Percentiles rank a stretch among this genome's conserved stretches.
These are phyloP conservation scores for Bruguiera sexangula DNA, from an alignment of 345 rosid genomes.

Conservation along the genomic window DNA sequence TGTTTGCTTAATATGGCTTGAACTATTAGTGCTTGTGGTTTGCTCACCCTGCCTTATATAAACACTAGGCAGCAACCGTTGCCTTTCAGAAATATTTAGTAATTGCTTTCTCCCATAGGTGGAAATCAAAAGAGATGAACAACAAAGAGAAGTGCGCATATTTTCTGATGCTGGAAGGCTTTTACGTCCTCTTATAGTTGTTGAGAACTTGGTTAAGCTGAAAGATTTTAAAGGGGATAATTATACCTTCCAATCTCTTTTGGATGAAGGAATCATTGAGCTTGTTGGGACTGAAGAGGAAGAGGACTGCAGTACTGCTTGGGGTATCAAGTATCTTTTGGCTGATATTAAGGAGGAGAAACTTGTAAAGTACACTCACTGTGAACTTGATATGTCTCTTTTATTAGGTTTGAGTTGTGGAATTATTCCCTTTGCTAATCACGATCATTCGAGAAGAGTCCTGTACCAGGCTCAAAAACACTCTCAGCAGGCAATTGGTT, in stretches of 20 bases:
- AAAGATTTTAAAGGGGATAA: slow-evolving; percentile 45
- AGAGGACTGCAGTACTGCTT: slow-evolving; percentile 75
- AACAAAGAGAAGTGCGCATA: slow-evolving; percentile 66
- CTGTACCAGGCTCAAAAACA: slow-evolving; percentile 90
- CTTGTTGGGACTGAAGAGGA: slow-evolving; percentile 84
- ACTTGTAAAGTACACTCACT: slow-evolving; percentile 54
- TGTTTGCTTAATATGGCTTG: no score
- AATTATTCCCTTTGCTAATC: slow-evolving; percentile 83
- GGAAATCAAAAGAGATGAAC: slow-evolving; percentile 73
- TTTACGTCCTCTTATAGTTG: slow-evolving; percentile 82
- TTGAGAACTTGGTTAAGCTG: slow-evolving; percentile 53
- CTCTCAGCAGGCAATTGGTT: slow-evolving; percentile 88
- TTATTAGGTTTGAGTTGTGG: slow-evolving; percentile 83
- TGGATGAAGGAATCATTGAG: slow-evolving; percentile 73
- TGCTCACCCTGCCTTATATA: no score
- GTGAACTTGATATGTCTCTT: slow-evolving; percentile 81
- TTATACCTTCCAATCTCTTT: slow-evolving; percentile 47
- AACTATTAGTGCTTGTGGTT: no score
- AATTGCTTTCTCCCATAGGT: slow-evolving; percentile 42
- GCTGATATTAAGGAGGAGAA: slow-evolving; percentile 32
- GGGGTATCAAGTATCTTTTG: slow-evolving; percentile 60
- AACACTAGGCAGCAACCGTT: not conserved
- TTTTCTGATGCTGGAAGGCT: slow-evolving; percentile 86
- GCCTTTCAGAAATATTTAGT: slow-evolving; percentile 1
- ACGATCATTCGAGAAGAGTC: slow-evolving; percentile 84